Conservation (phyloP, 2,329 filamentous ascomycete genomes). For the Aspergillus clavatus region DNA sequence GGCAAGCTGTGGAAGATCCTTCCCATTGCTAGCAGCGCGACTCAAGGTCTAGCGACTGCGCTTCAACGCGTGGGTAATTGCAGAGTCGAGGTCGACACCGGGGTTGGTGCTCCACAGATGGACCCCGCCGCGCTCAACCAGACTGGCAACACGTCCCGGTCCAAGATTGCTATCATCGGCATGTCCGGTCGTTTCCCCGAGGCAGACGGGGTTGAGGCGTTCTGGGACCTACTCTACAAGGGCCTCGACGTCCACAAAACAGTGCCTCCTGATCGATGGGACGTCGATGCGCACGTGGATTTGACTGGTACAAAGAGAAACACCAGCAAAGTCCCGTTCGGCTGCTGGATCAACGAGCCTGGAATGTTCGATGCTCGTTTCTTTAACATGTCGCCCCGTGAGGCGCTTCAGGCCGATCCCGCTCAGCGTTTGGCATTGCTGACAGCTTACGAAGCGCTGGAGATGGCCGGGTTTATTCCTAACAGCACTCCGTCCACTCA, state of each 20-base stretch:
- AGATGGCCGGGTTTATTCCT: slow-evolving; percentile 16
- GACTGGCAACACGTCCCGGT: slow-evolving; percentile 22
- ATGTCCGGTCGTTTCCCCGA: slow-evolving; percentile 70
- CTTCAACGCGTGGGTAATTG: slow-evolving; percentile 27
- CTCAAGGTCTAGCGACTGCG: slow-evolving; percentile 28
- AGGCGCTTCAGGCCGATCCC: slow-evolving; percentile 66
- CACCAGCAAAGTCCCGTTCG: slow-evolving; percentile 66
- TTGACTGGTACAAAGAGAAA: slow-evolving; percentile 64
- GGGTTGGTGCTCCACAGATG: slow-evolving; percentile 23
- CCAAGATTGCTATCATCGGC: slow-evolving; percentile 63
- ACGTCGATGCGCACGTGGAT: slow-evolving; percentile 62
- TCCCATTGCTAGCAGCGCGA: slow-evolving; percentile 30
- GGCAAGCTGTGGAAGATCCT: slow-evolving; percentile 20
- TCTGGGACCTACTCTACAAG: slow-evolving; percentile 66
- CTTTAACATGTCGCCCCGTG: slow-evolving; percentile 73
- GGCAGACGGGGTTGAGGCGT: slow-evolving; percentile 58
- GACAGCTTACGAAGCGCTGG: slow-evolving; percentile 65
- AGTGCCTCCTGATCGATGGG: slow-evolving; percentile 63
- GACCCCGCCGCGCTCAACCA: slow-evolving; percentile 18
- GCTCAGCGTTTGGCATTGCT: slow-evolving; percentile 50
- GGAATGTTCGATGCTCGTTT: slow-evolving; percentile 68
- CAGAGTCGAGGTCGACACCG: slow-evolving; percentile 23
- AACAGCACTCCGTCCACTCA: slow-evolving; percentile 64
- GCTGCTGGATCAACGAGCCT: slow-evolving; percentile 66
- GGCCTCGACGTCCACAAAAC: slow-evolving; percentile 64